Conservation (phyloP, 176 grass and related monocot genomes). For the Aegilops tauschii region DNA sequence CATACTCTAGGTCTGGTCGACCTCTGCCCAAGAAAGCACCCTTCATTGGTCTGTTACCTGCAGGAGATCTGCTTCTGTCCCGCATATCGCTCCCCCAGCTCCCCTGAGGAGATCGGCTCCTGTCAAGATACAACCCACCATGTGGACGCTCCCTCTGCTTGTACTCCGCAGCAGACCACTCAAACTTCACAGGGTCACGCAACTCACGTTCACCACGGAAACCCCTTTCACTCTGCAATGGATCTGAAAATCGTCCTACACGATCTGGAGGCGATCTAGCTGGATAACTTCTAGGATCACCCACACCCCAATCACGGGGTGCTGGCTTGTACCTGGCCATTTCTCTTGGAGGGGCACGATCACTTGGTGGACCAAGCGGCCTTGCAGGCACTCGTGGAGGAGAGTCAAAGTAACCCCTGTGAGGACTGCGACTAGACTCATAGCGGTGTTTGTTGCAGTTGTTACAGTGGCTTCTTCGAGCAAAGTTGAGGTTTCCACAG, state of each 20-base stretch:
- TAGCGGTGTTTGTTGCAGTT: slow-evolving; percentile 77
- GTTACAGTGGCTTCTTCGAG: slow-evolving; percentile 84
- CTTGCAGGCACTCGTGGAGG: slow-evolving; percentile 49
- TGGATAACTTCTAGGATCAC: slow-evolving; percentile 45
- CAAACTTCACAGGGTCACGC: slow-evolving; percentile 46
- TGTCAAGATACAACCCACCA: slow-evolving; percentile 47
- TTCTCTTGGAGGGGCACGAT: slow-evolving; percentile 43
- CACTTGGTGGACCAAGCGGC: slow-evolving; percentile 44
- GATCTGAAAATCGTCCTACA: slow-evolving; percentile 39
- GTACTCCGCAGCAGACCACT: slow-evolving; percentile 46
- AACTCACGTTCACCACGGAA: slow-evolving; percentile 45
- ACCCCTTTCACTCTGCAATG: slow-evolving; percentile 40
- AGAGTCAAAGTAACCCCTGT: slow-evolving; percentile 42
- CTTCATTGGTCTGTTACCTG: slow-evolving; percentile 50
- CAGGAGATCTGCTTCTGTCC: slow-evolving; percentile 70
- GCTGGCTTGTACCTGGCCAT: slow-evolving; percentile 55
- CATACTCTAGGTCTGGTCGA: slow-evolving; percentile 29
- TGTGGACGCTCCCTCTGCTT: slow-evolving; percentile 32
- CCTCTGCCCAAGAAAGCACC: slow-evolving; percentile 44
- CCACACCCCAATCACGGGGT: slow-evolving; percentile 35
- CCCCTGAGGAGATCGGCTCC: slow-evolving; percentile 50
- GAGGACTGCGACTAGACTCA: slow-evolving; percentile 50
- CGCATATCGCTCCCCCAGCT: slow-evolving; percentile 42
- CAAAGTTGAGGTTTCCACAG: slow-evolving; percentile 98
- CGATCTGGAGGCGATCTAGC: slow-evolving; percentile 44